Evolutionary conservation across 352 stramenopile species (phyloP).

Genomic region (Globisporangium spiculum): DNA sequence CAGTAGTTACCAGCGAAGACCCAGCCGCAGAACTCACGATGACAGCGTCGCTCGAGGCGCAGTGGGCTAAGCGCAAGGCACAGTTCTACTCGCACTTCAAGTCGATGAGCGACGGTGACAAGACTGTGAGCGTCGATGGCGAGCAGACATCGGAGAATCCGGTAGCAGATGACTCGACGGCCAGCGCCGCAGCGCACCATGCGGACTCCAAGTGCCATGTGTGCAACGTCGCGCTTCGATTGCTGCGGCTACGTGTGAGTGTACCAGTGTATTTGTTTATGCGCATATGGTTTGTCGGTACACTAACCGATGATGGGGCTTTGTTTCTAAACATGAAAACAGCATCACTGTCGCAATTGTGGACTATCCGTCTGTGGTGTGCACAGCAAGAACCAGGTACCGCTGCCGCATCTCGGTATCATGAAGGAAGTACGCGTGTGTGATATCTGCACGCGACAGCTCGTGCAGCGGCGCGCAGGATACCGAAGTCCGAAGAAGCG

Average conservation of each 20-base stretch:
- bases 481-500: conserved; percentile 47
- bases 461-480: conserved; percentile 65
- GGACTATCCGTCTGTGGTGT: conserved; percentile 60
- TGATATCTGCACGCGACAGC: conserved; percentile 63
- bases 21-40: conserved; percentile 25
- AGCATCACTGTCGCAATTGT: conserved; percentile 73
- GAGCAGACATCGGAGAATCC: neutral
- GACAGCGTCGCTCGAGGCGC: conserved; percentile 32
- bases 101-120: conserved; percentile 21
- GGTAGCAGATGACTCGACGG: conserved; percentile 3
- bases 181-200: conserved; percentile 12
- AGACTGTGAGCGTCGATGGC: neutral
- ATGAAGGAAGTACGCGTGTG: conserved; percentile 76
- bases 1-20: neutral
- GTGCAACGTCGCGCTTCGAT: conserved; percentile 51
- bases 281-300: neutral
- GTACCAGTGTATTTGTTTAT: neutral
- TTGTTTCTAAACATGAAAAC: neutral
- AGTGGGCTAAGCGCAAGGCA: conserved; percentile 35
- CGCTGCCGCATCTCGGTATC: conserved; percentile 66
- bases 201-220: conserved; percentile 63
- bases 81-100: conserved; percentile 52
- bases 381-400: conserved; percentile 78
- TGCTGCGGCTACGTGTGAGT: conserved; percentile 52
- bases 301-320: neutral